phyloP scores from a whole-genome alignment of 805 yeast species.

The Candida hungchunana region DNA sequence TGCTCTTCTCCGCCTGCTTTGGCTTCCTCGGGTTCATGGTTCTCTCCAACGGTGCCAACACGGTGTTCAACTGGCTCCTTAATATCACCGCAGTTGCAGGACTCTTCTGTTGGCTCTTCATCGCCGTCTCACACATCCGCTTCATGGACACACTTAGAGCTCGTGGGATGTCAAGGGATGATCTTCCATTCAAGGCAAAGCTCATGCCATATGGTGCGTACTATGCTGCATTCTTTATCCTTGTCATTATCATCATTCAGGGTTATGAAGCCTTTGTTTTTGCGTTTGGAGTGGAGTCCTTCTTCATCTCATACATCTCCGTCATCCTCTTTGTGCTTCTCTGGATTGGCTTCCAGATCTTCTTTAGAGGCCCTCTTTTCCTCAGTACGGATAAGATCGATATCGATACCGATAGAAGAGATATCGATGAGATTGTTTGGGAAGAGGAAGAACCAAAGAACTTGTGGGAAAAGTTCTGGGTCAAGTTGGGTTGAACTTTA shows the following conservation, averaged over 20 bases:
- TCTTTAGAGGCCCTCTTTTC: conserved; percentile 44
- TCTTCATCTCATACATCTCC: conserved; percentile 71
- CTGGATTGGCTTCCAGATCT: conserved; percentile 53
- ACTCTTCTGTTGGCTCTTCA: conserved; percentile 67
- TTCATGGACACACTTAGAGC: conserved; percentile 61
- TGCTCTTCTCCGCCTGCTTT: conserved; percentile 51
- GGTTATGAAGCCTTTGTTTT: conserved; percentile 64
- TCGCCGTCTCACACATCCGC: conserved; percentile 60
- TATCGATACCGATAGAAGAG: conserved; percentile 63
- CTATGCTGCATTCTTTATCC: conserved; percentile 52
- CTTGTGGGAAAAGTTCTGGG: conserved; percentile 55
- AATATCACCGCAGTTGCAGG: conserved; percentile 79
- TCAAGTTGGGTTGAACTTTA: conserved; percentile 27
- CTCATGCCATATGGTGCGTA: conserved; percentile 66
- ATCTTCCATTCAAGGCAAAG: conserved; percentile 70
- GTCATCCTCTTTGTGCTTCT: conserved; percentile 52
- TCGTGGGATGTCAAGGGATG: conserved; percentile 63
- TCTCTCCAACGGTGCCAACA: conserved; percentile 44
- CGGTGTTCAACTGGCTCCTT: conserved; percentile 68
- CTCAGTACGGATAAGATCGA: conserved; percentile 58
- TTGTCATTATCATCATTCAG: conserved; percentile 61
- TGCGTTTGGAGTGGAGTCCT: conserved; percentile 46
- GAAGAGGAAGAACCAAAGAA: conserved; percentile 50
- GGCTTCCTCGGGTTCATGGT: conserved; percentile 65
- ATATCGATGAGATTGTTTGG: conserved; percentile 55